Base-by-base conservation (phyloP, 768 basidiomycete species). In the Auricularia cornea region DNA sequence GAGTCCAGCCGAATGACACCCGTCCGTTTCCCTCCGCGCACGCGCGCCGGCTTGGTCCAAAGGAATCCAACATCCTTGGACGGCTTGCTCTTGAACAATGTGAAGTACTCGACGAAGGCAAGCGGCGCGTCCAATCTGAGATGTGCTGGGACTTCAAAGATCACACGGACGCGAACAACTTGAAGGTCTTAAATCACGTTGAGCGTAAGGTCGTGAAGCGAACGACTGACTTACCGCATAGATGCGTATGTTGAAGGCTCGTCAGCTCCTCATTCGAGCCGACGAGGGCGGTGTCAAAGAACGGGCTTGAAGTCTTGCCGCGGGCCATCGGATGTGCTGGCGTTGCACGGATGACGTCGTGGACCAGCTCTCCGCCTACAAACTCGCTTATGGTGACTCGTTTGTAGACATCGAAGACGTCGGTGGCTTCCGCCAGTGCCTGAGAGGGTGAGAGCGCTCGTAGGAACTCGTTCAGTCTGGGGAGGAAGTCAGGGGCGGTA, bases 101-200 rank as follows among this genome's bases (percentile, higher is more conserved):
- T 71, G 60, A 69, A 73, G 65, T 68, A 71, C n/a, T 73, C 65
- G 29, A 73, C 41, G 52, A 73, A 73, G 1, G 70, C 68, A 20
- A 72, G 64, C 1, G 65, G 64, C n/a, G 59, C 63, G 4, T 61
- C 10, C 32, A 60, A 62, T 4, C 54, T 8, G 33, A 56, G 54
- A 11, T 40, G 40, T 2, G 38, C 12, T 1, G 64, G 67, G 11
- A 66, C 59, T 20, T 51, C 29, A 51, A 67, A 67, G 3, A 64
- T 59, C 3, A 62, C 65, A 1, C 63, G 62, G 41, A 67, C 48
- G 16, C 56, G 64, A 3, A 59, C 67, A 41, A 60, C 63, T 18
- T 60, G 65, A 8, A 67, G 11, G 5, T 64, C 66, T 67, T 59
- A 6, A 20, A 18, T 5, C 11, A 48, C 20, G 20, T 5, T 48